Evolutionary conservation across 176 grass and related monocot species (phyloP).

Genomic region (Hordeum marinum): DNA sequence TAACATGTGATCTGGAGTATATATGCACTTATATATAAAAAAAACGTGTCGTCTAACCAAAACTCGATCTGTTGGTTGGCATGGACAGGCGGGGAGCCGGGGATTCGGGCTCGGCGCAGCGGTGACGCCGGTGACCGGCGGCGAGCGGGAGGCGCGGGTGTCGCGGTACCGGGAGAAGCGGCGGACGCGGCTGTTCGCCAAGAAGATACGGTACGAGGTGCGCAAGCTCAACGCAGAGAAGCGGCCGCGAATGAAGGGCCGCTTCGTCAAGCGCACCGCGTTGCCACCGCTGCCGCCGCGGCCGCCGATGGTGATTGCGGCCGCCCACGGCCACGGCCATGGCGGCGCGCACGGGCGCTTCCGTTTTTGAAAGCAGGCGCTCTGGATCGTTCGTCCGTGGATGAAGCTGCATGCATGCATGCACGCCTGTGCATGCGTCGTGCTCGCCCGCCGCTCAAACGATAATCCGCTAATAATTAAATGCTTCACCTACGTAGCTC

Average conservation of each 20-base stretch:
- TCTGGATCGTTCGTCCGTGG: background rate
- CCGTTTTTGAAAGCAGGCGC: slow-evolving; percentile 45
- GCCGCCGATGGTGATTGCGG: slow-evolving; percentile 30
- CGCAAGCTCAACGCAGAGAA: slow-evolving; percentile 99
- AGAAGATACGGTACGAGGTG: slow-evolving; percentile 99
- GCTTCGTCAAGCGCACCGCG: slow-evolving; percentile 78
- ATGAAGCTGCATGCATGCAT: background rate
- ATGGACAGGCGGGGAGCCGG: slow-evolving; percentile 6
- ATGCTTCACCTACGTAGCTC: slow-evolving; percentile 5
- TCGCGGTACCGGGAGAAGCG: slow-evolving; percentile 96
- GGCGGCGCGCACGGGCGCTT: slow-evolving; percentile 33
- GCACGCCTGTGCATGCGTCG: background rate
- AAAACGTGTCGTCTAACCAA: background rate
- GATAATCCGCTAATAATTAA: slow-evolving; percentile 8
- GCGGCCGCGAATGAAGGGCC: slow-evolving; percentile 95
- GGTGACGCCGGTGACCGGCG: slow-evolving; percentile 43
- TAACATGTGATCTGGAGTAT: background rate
- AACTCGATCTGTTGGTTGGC: background rate
- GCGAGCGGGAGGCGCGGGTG: slow-evolving; percentile 84
- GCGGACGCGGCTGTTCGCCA: slow-evolving; percentile 84
- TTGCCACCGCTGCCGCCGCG: slow-evolving; percentile 26
- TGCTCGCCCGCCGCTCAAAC: background rate
- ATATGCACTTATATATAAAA: too few relatives aligned
- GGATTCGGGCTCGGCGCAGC: slow-evolving; percentile 5
- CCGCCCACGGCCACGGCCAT: background rate